These are phyloP conservation scores for Trypanosoma theileri DNA, from an alignment of 208 protist species.

Conservation along the genomic window DNA sequence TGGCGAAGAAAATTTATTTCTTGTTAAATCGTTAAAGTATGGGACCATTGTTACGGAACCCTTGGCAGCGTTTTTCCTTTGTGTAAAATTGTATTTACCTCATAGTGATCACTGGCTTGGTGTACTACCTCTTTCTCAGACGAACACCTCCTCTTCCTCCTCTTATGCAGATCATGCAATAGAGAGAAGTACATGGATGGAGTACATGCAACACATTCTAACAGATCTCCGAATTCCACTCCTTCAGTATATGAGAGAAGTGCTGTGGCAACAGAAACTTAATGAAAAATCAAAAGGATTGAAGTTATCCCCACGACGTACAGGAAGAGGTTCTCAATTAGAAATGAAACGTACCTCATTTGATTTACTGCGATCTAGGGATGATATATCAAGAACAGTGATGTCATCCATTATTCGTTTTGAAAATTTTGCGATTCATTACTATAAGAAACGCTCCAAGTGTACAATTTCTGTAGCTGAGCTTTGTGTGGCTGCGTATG, in stretches of 20 bases:
- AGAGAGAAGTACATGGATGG: conserved; percentile 27
- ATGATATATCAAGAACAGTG: background rate
- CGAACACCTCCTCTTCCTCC: background rate
- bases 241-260: conserved; percentile 19
- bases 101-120: conserved; percentile 31
- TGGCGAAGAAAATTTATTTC: conserved; percentile 15
- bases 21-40: conserved; percentile 8
- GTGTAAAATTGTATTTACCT: conserved; percentile 26
- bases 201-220: conserved; percentile 28
- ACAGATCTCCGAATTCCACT: conserved; percentile 27
- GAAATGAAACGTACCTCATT: background rate
- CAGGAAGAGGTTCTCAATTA: background rate
- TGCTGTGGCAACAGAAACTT: background rate
- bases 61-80: conserved; percentile 31
- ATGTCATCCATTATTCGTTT: conserved; percentile 14
- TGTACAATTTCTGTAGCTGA: conserved; percentile 48
- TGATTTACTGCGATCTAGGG: background rate
- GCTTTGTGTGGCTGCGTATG: conserved; percentile 62
- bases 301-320: background rate
- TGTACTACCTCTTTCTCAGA: background rate
- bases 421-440: conserved; percentile 25
- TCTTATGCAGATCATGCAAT: conserved; percentile 6
- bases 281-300: background rate
- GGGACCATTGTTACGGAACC: conserved; percentile 23
- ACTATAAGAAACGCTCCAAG: conserved; percentile 4